Percentiles rank a stretch among this genome's conserved stretches.
Conservation (phyloP, 768 basidiomycete genomes). For the Tricholoma saponaceum region DNA sequence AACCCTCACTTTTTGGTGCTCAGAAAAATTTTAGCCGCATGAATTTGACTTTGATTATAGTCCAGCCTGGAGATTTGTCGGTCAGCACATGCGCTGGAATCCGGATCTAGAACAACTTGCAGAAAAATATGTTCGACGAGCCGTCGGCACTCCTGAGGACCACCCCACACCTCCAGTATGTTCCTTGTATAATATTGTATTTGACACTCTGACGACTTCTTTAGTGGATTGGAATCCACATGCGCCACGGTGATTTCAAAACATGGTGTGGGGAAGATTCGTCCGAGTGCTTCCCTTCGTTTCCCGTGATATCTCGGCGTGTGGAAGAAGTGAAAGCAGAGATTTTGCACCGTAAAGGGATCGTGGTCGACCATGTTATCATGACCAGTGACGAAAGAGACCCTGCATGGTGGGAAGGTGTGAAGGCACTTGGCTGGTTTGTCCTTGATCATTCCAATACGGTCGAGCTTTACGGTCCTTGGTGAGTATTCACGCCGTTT, state of each 20-base stretch:
- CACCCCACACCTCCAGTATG: conserved; percentile 44
- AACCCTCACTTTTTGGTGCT: conserved; percentile 3
- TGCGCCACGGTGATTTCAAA: conserved; percentile 53
- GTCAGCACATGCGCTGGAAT: conserved; percentile 48
- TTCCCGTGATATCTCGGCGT: conserved; percentile 49
- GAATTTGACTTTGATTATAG: conserved; percentile 56
- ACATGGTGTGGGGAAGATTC: conserved; percentile 40
- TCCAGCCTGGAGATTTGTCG: conserved; percentile 56
- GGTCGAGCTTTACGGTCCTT: conserved; percentile 40
- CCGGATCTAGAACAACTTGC: conserved; percentile 37
- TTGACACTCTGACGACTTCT: background rate
- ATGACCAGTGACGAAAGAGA: conserved; percentile 64
- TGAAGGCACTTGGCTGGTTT: conserved; percentile 47
- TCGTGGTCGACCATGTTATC: conserved; percentile 48
- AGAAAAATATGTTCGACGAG: conserved; percentile 39
- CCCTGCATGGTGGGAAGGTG: conserved; percentile 54
- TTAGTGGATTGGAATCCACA: conserved; percentile 56
- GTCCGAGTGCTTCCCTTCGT: conserved; percentile 48
- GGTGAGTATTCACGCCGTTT: conserved; percentile 30
- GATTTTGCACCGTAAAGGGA: conserved; percentile 38
- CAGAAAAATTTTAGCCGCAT: conserved; percentile 34
- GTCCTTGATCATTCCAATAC: conserved; percentile 47
- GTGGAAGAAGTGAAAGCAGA: conserved; percentile 54
- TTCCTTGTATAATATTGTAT: conserved; percentile 2
- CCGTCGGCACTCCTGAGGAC: conserved; percentile 34